Base-by-base conservation (phyloP, 2,329 filamentous ascomycete species). In the Aureobasidium musti region DNA sequence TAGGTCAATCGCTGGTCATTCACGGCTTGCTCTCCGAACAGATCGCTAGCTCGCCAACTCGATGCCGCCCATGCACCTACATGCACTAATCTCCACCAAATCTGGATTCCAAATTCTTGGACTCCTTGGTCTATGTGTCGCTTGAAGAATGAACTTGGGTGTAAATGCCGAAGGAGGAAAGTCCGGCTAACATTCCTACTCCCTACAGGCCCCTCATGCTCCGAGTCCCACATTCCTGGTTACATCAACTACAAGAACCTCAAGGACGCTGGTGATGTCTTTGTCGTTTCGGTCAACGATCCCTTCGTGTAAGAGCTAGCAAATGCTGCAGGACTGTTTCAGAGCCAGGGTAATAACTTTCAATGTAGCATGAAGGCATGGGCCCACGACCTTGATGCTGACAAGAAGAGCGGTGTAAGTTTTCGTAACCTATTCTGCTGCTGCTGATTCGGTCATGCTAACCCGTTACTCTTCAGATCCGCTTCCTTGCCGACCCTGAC, bases 261-360 rank as follows among this genome's bases (percentile, higher is more conserved):
- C 72, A 91, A 91, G 80, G 83, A 89, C 68, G 91, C 91, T 35
- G 93, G 92, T 57, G 84, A 90, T 74, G 91, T 97, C 53, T 96
- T 96, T 74, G 91, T 98, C 47, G 87, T 98, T 66, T 88, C 91
- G 19, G 93, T 97, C 76, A 98, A 98, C 77, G 94, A 98, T 77
- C 87, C 92, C 23, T 97, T 97, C 77, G 93, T 97, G 91, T 96
- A 83, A 54, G 71, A 67, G 23, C 41, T 50, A 21, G 37, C 49
- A 50, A 50, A 63, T 30, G 30, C 21, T 26, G 45, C 8, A 37
- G 26, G 39, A 33, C 17, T 2, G 19, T 14, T 33, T 21, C 8
- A 2, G 30, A 50, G 5, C 2, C 47, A 47, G n/a, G 8, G 10
- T 19, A 14, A 41, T 47, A n/a, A 33, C 30, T 11, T 17, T 2